Conservation (phyloP, 2,329 filamentous ascomycete genomes). For the Apiospora koreana region DNA sequence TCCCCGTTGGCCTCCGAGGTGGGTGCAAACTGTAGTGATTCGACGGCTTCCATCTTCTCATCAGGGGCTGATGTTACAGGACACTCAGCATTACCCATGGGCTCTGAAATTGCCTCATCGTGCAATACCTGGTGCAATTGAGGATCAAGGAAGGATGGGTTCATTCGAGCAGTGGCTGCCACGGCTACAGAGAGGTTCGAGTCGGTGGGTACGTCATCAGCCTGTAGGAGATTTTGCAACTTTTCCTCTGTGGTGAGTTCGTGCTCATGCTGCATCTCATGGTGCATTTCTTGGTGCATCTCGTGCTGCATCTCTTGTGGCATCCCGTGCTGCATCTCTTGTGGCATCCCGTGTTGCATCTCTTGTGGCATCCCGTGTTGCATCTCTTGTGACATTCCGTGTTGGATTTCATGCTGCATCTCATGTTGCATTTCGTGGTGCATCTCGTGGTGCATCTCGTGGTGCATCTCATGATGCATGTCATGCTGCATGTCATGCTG, state of each 20-base stretch:
- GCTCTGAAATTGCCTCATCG: constrained; percentile 22
- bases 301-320: not conserved
- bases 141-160: constrained; percentile 56
- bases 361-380: not conserved
- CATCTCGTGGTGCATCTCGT: too few relatives aligned
- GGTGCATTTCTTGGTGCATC: not conserved
- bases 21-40: constrained; percentile 1
- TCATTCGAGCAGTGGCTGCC: constrained; percentile 56
- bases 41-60: not conserved
- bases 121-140: constrained; percentile 34
- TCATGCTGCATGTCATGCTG: not conserved
- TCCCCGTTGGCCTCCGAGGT: not conserved
- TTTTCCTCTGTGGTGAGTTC: constrained; percentile 51
- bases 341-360: not conserved
- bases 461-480: not conserved
- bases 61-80: not conserved
- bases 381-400: not conserved
- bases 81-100: constrained; percentile 8
- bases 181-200: constrained; percentile 57
- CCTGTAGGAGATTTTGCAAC: constrained; percentile 46
- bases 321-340: constrained; percentile 14
- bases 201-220: constrained; percentile 42
- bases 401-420: not conserved
- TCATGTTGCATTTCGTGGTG: too few relatives aligned
- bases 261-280: constrained; percentile 19